Base-by-base conservation (phyloP, 2,329 filamentous ascomycete genomes). In the Metarhizium guizhouense region DNA sequence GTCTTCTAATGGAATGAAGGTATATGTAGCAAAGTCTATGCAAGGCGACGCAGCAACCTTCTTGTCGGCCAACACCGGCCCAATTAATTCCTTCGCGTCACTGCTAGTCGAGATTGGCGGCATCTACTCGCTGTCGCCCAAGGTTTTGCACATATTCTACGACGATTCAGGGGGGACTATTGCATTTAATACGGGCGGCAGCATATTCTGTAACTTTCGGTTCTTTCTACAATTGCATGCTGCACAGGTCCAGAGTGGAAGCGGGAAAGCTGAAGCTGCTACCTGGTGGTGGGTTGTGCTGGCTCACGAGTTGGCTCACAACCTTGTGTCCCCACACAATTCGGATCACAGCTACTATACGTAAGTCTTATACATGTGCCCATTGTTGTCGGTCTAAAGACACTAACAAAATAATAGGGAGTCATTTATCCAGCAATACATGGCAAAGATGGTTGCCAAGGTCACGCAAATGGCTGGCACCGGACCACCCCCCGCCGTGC, bases 211-310 rank as follows among this genome's bases (percentile, higher is more conserved):
- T 77, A 99, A 99, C 67, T 80, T 95, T 60, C 80, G 89, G 18
- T 96, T 90, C 75, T 97, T 92, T 69, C 72, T 87, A 58, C 85
- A 93, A 65, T 72, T 96, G 36, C 93, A 97, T 65, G 76, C 82
- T 48, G 65, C 73, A 14, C 70, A 76, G 59, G 69, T 83, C 51
- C 64, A 60, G 51, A 72, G 56, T 51, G 68, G 25, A 47, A 61
- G 53, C 25, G 81, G 75, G 16, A 83, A 76, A 67, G 77, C 82
- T 4, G 87, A 94, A 58, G 89, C 89, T 3, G 76, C 84, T 56
- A 82, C 87, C 1, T 95, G 92, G 77, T 97, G 93, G 93, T 96
- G 88, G 83, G 88, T 96, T 60, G 91, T 94, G n/a, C 70, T 96
- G 58, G 95, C 91, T 59, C 94, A 99, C 68, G 95, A 99, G 73